Conservation (phyloP, 2,329 filamentous ascomycete genomes). For the Thielaviopsis euricoi region DNA sequence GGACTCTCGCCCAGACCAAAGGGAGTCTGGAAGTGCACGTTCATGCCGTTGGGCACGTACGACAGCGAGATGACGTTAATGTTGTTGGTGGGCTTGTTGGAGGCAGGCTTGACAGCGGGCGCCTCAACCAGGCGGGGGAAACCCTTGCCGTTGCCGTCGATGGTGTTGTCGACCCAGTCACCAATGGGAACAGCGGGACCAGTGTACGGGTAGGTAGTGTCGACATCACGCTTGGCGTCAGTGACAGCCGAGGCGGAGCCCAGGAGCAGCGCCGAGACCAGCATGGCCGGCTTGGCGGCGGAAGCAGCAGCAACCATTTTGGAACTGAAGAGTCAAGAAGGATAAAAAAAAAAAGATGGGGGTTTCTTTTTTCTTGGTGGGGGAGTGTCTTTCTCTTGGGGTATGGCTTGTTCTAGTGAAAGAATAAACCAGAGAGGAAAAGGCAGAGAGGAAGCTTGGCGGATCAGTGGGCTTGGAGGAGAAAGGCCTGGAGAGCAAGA, state of each 20-base stretch:
- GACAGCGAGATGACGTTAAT: conserved; percentile 34
- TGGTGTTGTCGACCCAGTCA: conserved; percentile 32
- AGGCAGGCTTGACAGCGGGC: conserved; percentile 30
- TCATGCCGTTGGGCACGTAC: conserved; percentile 31
- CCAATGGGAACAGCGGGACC: conserved; percentile 31
- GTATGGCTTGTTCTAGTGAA: not conserved
- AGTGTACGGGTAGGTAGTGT: conserved; percentile 28
- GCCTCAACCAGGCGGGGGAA: conserved; percentile 32
- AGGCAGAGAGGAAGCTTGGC: not conserved
- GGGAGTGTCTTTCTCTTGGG: too few species aligned
- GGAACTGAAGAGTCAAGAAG: not conserved
- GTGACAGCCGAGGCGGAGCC: not conserved
- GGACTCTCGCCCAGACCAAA: conserved; percentile 32
- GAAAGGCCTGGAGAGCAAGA: not conserved
- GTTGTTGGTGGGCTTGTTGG: conserved; percentile 30
- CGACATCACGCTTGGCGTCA: conserved; percentile 17
- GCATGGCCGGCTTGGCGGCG: not conserved
- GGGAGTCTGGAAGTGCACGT: conserved; percentile 36
- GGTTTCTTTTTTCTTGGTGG: too few species aligned
- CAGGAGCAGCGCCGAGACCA: not conserved
- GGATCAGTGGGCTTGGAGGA: not conserved
- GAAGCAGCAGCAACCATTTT: not conserved
- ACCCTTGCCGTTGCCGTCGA: conserved; percentile 35
- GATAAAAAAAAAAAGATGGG: too few species aligned
- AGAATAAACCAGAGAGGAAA: not conserved